phyloP scores from a whole-genome alignment of 257 asterid species.

The Striga asiatica region DNA sequence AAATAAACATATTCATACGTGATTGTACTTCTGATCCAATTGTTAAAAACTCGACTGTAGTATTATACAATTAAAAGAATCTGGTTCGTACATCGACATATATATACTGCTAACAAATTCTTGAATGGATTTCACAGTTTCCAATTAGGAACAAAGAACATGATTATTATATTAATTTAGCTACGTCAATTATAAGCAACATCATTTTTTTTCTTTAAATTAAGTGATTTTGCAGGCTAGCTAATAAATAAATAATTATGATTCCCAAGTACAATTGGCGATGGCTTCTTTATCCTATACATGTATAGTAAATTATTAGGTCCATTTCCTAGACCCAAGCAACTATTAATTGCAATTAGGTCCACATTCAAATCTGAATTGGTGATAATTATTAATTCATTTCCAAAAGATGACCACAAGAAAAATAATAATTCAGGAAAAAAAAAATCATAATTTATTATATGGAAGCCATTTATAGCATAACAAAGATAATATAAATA shows the following conservation, averaged over 20 bases:
- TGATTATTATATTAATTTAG: not conserved
- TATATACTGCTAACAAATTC: too few species aligned
- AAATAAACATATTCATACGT: too few species aligned
- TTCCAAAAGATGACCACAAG: not conserved
- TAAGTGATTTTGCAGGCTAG: not conserved
- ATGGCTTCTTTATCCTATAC: slow-evolving; percentile 9
- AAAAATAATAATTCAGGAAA: not conserved
- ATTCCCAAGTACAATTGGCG: not conserved
- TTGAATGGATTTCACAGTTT: not conserved
- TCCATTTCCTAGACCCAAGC: not conserved
- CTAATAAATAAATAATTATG: not conserved
- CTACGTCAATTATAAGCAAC: not conserved
- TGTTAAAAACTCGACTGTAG: too few species aligned
- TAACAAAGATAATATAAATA: not conserved
- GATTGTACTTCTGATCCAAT: too few species aligned
- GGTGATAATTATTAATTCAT: slow-evolving; percentile 6
- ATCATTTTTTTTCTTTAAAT: too few species aligned
- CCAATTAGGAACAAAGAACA: not conserved
- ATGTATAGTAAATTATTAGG: too few species aligned
- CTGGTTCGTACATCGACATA: too few species aligned
- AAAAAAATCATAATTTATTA: not conserved
- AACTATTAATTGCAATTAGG: not conserved
- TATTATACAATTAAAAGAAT: too few species aligned
- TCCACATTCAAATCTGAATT: slow-evolving; percentile 24
- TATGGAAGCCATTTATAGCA: not conserved